A percentile compares a stretch with the other conserved stretches of the same genome.
Conservation (phyloP, 2,329 filamentous ascomycete species). For the Pleomassaria siparia region DNA sequence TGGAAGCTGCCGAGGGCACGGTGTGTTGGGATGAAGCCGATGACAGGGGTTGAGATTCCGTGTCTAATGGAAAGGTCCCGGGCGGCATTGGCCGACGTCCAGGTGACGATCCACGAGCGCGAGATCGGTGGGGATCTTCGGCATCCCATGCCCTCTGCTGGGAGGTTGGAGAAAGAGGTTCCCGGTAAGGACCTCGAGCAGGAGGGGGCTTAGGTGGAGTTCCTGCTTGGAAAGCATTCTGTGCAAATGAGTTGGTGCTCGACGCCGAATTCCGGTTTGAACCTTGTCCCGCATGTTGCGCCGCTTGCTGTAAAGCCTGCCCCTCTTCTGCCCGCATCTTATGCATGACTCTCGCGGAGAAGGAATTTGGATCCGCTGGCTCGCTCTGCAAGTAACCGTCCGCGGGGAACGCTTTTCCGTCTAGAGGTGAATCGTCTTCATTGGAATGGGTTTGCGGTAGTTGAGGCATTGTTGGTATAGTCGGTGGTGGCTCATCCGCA, state of each 20-base stretch:
- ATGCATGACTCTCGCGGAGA: constrained; percentile 50
- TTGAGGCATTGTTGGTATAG: constrained; percentile 28
- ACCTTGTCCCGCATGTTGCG: constrained; percentile 26
- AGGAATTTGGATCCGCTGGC: constrained; percentile 43
- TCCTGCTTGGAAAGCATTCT: constrained; percentile 15
- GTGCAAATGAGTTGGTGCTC: constrained; percentile 30
- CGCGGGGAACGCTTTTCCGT: constrained; percentile 23
- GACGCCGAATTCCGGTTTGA: constrained; percentile 32
- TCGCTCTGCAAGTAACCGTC: constrained; percentile 35
- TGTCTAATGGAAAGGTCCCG: constrained; percentile 26
- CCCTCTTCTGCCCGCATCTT: constrained; percentile 58
- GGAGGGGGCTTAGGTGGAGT: constrained; percentile 33
- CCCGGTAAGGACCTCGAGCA: constrained; percentile 15
- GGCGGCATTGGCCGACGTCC: constrained; percentile 29
- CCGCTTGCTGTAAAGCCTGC: constrained; percentile 50
- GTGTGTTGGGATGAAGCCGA: constrained; percentile 31
- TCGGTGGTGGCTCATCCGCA: constrained; percentile 48
- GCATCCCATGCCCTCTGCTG: constrained; percentile 18
- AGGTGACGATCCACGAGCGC: constrained; percentile 32
- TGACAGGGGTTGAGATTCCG: constrained; percentile 26
- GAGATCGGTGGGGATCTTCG: constrained; percentile 34
- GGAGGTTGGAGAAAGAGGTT: constrained; percentile 15
- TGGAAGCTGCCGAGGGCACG: constrained; percentile 24
- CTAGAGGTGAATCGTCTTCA: constrained; percentile 29
- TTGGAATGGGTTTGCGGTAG: constrained; percentile 25